A percentile compares a stretch with the other conserved stretches of the same genome.
phyloP scores from a whole-genome alignment of 371 early-diverging fungal genomes.

The Apophysomyces sp. region DNA sequence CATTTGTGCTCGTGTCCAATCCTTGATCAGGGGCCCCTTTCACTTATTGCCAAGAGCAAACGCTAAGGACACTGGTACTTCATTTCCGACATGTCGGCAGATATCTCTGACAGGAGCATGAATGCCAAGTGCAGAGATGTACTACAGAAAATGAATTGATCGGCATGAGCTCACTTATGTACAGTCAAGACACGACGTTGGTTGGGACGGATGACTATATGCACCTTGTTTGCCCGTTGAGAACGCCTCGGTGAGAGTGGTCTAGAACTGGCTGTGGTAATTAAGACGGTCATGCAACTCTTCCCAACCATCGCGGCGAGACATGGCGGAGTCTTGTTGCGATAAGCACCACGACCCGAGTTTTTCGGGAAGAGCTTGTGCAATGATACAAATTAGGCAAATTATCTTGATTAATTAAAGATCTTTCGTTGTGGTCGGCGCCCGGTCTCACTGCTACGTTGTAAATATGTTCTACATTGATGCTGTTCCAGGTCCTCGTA shows the following conservation, averaged over 20 bases:
- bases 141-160: conserved; percentile 47
- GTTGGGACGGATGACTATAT: conserved; percentile 51
- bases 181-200: conserved; percentile 56
- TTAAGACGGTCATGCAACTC: conserved; percentile 54
- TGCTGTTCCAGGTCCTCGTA: conserved; percentile 32
- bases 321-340: conserved; percentile 44
- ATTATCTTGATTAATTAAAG: too few species aligned
- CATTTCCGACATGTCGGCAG: conserved; percentile 63
- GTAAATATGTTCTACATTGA: conserved; percentile 50
- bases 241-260: conserved; percentile 50
- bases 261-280: conserved; percentile 48
- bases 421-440: conserved; percentile 46
- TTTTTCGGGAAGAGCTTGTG: conserved; percentile 48
- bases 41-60: conserved; percentile 44
- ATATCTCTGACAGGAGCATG: conserved; percentile 28
- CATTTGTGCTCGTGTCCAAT: conserved; percentile 7
- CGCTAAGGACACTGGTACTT: conserved; percentile 60
- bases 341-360: conserved; percentile 53
- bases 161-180: conserved; percentile 60
- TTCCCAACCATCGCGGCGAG: conserved; percentile 54
- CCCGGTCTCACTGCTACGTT: conserved; percentile 43
- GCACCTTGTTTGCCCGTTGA: conserved; percentile 59
- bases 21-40: conserved; percentile 36
- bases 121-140: conserved; percentile 9
- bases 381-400: too few species aligned